A percentile compares a stretch with the other conserved stretches of the same genome.
Conservation (phyloP, 495 filamentous ascomycete genomes). For the Annulohypoxylon nitens region DNA sequence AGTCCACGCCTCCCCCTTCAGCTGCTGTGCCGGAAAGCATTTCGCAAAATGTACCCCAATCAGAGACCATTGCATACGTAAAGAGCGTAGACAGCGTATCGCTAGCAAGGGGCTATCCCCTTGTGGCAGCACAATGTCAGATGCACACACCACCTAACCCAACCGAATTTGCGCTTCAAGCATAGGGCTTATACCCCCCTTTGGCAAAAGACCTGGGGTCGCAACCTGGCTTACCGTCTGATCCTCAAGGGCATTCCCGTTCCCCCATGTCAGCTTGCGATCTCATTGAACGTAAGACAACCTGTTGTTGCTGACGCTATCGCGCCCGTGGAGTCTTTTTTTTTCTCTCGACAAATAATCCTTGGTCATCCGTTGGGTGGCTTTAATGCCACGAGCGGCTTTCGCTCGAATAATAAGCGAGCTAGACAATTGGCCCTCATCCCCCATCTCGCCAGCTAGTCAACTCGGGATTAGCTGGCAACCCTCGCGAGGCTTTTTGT, state of each 20-base stretch:
- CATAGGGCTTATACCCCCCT: constrained; percentile 43
- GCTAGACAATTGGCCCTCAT: neutral
- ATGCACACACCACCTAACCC: constrained; percentile 37
- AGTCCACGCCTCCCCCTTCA: constrained; percentile 32
- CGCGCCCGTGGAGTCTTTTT: constrained; percentile 17
- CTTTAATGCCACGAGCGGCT: constrained; percentile 4
- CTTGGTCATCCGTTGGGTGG: neutral
- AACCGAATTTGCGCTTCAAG: constrained; percentile 33
- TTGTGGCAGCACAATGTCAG: constrained; percentile 35
- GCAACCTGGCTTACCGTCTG: constrained; percentile 42
- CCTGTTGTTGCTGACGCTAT: constrained; percentile 31
- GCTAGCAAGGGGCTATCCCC: constrained; percentile 13
- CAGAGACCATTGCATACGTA: constrained; percentile 29
- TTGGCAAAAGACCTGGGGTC: constrained; percentile 35
- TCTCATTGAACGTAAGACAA: constrained; percentile 18
- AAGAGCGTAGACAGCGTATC: neutral
- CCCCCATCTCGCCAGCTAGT: constrained; percentile 20
- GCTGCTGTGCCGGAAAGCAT: constrained; percentile 14
- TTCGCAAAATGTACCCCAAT: constrained; percentile 40
- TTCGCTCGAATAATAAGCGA: constrained; percentile 16
- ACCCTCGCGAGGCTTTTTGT: constrained; percentile 23
- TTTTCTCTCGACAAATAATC: constrained; percentile 6
- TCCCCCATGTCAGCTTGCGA: constrained; percentile 34
- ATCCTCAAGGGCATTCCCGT: constrained; percentile 40
- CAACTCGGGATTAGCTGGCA: constrained; percentile 29